A percentile compares a stretch with the other conserved stretches of the same genome.
Conservation (phyloP, 164 flowering plant genomes). For the Vitis rotundifolia region DNA sequence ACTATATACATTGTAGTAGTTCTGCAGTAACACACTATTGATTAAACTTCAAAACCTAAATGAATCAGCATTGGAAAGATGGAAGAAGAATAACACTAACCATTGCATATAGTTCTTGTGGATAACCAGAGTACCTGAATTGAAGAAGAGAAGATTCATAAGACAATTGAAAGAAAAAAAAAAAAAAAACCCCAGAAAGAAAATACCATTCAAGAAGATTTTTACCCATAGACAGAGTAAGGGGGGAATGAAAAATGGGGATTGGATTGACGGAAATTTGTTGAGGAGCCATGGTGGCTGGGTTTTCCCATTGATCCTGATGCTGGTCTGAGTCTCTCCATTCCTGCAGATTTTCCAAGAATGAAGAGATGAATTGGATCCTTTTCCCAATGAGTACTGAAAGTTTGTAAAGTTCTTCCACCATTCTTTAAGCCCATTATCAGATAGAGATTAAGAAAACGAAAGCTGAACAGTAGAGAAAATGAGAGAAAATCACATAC, state of each 20-base stretch:
- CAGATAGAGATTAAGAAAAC: not conserved
- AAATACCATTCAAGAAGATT: not conserved
- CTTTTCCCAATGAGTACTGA: not conserved
- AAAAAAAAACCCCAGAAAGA: too few species aligned
- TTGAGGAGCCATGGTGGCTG: not conserved
- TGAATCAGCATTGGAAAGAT: not conserved
- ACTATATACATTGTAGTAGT: slow-evolving; percentile 20
- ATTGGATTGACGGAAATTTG: slow-evolving; percentile 5
- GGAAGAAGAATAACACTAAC: slow-evolving; percentile 5
- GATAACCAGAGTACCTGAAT: slow-evolving; percentile 17
- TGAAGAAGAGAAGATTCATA: not conserved
- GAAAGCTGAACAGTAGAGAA: not conserved
- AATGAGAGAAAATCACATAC: not conserved
- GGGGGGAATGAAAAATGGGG: slow-evolving; percentile 17
- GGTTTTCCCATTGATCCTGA: not conserved
- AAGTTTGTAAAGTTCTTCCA: not conserved
- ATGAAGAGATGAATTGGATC: not conserved
- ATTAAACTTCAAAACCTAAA: not conserved
- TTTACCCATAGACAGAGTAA: slow-evolving; percentile 16
- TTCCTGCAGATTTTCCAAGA: slow-evolving; percentile 11
- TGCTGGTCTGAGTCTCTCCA: slow-evolving; percentile 12
- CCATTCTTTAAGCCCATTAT: not conserved
- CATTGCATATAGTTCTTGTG: slow-evolving; percentile 17
- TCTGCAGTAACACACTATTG: slow-evolving; percentile 9
- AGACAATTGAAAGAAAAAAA: not conserved